These are phyloP conservation scores for Monosporascus cannonballus DNA, from an alignment of 2,329 filamentous ascomycete species.

Conservation along the genomic window DNA sequence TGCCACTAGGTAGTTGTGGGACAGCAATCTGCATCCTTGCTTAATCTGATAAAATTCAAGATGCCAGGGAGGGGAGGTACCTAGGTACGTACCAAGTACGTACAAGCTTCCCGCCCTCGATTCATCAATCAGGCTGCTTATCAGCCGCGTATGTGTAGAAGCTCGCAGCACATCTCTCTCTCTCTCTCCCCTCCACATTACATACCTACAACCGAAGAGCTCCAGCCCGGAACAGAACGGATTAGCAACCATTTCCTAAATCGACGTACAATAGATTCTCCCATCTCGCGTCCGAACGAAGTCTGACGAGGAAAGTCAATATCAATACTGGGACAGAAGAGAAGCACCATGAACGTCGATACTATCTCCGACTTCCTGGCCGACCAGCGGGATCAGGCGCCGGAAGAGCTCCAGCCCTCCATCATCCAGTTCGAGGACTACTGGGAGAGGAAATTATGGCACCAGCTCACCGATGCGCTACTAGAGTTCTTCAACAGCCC, in stretches of 20 bases:
- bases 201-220: no score
- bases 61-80: no score
- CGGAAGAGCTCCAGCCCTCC: slow-evolving; percentile 79
- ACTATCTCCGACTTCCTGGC: slow-evolving; percentile 87
- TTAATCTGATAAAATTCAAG: no score
- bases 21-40: no score
- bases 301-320: neutral
- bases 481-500: slow-evolving; percentile 81
- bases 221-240: no score
- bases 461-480: slow-evolving; percentile 89
- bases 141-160: slow-evolving; percentile 30
- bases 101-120: neutral
- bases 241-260: no score
- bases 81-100: slow-evolving; percentile 12
- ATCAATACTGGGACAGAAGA: neutral
- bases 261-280: no score
- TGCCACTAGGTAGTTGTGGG: no score
- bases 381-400: slow-evolving; percentile 81
- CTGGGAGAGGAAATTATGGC: slow-evolving; percentile 99
- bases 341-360: slow-evolving; percentile 69
- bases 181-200: no score
- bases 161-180: no score
- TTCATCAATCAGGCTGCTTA: slow-evolving; percentile 31
- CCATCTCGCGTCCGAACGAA: neutral
- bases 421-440: slow-evolving; percentile 91